A percentile compares a stretch with the other conserved stretches of the same genome.
Conservation (phyloP, 345 rosid genomes). For the Dipteronia dyeriana region DNA sequence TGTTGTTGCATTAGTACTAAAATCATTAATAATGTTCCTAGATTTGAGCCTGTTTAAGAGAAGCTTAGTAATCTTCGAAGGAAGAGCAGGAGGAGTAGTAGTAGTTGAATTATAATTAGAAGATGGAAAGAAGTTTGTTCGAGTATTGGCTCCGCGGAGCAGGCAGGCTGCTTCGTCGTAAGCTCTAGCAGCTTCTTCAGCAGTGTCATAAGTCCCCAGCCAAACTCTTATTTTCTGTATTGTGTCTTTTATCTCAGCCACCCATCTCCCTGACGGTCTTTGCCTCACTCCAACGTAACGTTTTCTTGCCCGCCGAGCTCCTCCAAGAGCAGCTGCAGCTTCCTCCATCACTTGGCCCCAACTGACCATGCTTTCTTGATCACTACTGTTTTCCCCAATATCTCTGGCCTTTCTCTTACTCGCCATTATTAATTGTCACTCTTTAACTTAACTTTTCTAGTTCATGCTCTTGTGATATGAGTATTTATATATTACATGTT, state of each 20-base stretch:
- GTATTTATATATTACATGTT: no score
- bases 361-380: constrained; percentile 1
- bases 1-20: neutral
- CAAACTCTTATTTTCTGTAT: constrained; percentile 56
- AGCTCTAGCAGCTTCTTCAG: constrained; percentile 58
- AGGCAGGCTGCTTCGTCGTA: constrained; percentile 57
- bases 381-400: neutral
- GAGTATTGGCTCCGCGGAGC: constrained; percentile 54
- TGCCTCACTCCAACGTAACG: constrained; percentile 51
- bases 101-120: neutral
- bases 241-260: constrained; percentile 54
- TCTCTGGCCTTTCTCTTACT: constrained; percentile 23
- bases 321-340: constrained; percentile 26
- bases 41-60: constrained; percentile 41
- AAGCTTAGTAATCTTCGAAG: constrained; percentile 42
- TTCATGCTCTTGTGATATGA: neutral
- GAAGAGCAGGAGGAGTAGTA: constrained; percentile 37
- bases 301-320: constrained; percentile 36
- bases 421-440: neutral
- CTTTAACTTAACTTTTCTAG: neutral
- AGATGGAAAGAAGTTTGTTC: constrained; percentile 42
- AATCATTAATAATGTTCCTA: constrained; percentile 8
- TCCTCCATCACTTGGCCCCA: constrained; percentile 35
- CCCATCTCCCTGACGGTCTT: constrained; percentile 54
- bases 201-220: constrained; percentile 54